phyloP scores from a whole-genome alignment of 2,329 filamentous ascomycete genomes.

The Xylaria sp. region DNA sequence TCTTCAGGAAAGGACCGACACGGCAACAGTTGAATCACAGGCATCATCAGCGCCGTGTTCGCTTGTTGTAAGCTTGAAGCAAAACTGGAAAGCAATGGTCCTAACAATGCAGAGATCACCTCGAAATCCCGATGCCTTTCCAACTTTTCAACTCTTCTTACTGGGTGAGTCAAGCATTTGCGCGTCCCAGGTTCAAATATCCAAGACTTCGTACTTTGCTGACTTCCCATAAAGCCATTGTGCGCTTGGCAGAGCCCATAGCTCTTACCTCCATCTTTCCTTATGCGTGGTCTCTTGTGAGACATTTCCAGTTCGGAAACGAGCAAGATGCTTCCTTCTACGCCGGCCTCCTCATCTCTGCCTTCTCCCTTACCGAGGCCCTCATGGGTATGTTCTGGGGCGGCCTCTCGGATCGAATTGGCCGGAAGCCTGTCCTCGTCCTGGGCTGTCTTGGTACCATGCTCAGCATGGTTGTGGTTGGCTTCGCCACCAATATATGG shows the following conservation, averaged over 20 bases:
- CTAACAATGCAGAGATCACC: slow-evolving; percentile 62
- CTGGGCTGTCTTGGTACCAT: slow-evolving; percentile 85
- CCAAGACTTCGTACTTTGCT: slow-evolving; percentile 18
- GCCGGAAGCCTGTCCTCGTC: slow-evolving; percentile 86
- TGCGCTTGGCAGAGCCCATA: slow-evolving; percentile 91
- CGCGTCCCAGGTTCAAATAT: neutral
- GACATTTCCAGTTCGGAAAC: slow-evolving; percentile 77
- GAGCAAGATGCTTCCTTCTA: slow-evolving; percentile 85
- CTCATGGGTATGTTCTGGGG: slow-evolving; percentile 92
- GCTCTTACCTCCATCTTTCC: slow-evolving; percentile 94
- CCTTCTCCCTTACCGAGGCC: slow-evolving; percentile 85
- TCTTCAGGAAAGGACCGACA: slow-evolving; percentile 11
- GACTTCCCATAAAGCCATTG: slow-evolving; percentile 72
- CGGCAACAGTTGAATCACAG: slow-evolving; percentile 28
- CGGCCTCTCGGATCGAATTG: slow-evolving; percentile 80
- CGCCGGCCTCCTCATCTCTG: slow-evolving; percentile 86
- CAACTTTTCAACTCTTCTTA: slow-evolving; percentile 82
- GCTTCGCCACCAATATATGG: slow-evolving; percentile 86
- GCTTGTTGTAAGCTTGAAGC: slow-evolving; percentile 58
- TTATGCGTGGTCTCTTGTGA: slow-evolving; percentile 87
- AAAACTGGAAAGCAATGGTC: slow-evolving; percentile 61
- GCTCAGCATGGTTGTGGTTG: slow-evolving; percentile 83
- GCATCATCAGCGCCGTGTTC: slow-evolving; percentile 52
- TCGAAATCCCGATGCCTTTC: slow-evolving; percentile 79
- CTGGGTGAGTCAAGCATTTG: slow-evolving; percentile 70